Conservation (phyloP, 768 basidiomycete species). For the Phaeotremella skinneri region DNA sequence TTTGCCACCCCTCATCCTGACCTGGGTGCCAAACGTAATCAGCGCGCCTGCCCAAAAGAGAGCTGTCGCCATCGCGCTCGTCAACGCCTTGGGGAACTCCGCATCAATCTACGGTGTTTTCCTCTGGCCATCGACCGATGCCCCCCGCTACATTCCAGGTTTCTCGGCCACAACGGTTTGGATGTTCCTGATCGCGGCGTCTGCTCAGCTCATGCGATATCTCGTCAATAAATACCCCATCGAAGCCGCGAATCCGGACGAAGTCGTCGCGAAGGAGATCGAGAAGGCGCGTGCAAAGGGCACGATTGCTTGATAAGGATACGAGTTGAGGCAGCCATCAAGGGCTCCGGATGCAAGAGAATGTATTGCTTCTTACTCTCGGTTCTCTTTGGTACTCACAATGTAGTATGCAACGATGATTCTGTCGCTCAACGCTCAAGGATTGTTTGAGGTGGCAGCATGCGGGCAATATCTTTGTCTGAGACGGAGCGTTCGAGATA, state of each 20-base stretch:
- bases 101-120: constrained; percentile 51
- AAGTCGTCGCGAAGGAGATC: constrained; percentile 35
- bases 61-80: constrained; percentile 48
- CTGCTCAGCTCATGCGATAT: constrained; percentile 36
- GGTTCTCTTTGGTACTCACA: no score
- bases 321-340: no score
- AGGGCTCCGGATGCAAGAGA: no score
- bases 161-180: constrained; percentile 48
- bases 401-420: no score
- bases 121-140: constrained; percentile 48
- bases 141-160: constrained; percentile 46
- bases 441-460: no score
- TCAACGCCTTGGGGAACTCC: constrained; percentile 48
- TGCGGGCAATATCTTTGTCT: no score
- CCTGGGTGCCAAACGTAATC: constrained; percentile 52
- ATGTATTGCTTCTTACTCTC: no score
- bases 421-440: no score
- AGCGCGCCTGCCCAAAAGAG: constrained; percentile 47
- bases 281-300: constrained; percentile 31
- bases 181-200: constrained; percentile 34
- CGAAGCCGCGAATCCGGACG: constrained; percentile 33
- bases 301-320: background rate
- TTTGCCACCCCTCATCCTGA: constrained; percentile 41
- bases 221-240: constrained; percentile 45
- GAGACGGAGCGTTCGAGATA: no score